Percentiles rank a stretch among this genome's conserved stretches.
phyloP scores from a whole-genome alignment of 2,329 filamentous ascomycete species.

The Calonectria pseudoturangicola region DNA sequence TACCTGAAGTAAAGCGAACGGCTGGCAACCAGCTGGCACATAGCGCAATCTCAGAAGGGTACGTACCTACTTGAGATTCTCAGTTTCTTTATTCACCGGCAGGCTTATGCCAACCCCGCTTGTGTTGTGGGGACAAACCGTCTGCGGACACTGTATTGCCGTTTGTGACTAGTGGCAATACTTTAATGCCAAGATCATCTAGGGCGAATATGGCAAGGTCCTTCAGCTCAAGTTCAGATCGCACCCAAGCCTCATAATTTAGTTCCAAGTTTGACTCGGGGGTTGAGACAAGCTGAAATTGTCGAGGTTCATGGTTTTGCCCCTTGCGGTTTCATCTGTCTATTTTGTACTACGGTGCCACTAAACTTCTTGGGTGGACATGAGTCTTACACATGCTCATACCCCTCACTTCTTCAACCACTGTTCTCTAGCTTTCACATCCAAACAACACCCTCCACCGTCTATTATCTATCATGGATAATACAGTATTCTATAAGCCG shows the following conservation, averaged over 20 bases:
- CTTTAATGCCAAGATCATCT: conserved; percentile 4
- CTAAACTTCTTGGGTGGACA: neutral
- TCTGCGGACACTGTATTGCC: conserved; percentile 4
- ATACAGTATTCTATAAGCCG: neutral
- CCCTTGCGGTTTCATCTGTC: neutral
- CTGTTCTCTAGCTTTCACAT: no score
- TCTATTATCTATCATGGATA: conserved; percentile 17
- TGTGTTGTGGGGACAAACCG: conserved; percentile 2
- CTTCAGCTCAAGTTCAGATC: neutral
- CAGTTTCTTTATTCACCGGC: neutral
- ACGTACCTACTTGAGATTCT: conserved; percentile 11
- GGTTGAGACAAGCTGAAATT: neutral
- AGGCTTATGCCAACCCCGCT: neutral
- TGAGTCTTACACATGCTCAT: no score
- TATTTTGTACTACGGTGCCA: neutral
- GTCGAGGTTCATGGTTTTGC: neutral
- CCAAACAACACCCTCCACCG: neutral
- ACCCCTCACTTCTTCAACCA: neutral
- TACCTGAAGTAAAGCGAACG: neutral
- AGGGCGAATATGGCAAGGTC: neutral
- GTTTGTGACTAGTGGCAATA: neutral
- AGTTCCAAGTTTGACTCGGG: neutral
- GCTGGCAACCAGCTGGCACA: conserved; percentile 5
- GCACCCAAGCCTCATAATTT: neutral
- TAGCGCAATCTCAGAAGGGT: conserved; percentile 3